Evolutionary conservation across 2,329 filamentous ascomycete genomes (phyloP).

Genomic region (Curvularia verruculosa): DNA sequence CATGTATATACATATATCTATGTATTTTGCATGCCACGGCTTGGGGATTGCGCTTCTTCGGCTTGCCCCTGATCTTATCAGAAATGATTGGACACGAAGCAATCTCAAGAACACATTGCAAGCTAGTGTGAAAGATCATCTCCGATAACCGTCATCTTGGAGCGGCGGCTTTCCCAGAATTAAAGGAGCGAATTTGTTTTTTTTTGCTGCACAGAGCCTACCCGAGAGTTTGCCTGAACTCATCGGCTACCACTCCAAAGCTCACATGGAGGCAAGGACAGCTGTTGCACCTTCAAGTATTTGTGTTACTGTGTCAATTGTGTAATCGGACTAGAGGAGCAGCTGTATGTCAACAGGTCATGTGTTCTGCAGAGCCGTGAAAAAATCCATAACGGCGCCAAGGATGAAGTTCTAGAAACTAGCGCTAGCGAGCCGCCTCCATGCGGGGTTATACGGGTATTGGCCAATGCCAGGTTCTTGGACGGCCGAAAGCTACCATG

Average conservation of each 20-base stretch:
- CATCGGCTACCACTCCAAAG: not conserved
- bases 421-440: conserved; percentile 3
- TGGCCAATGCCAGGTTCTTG: not conserved
- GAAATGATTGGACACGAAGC: not conserved
- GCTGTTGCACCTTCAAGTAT: too few relatives aligned
- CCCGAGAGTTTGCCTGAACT: not conserved
- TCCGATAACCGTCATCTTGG: not conserved
- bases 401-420: conserved; percentile 2
- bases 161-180: not conserved
- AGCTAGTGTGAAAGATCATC: not conserved
- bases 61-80: not conserved
- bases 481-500: not conserved
- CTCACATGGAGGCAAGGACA: not conserved
- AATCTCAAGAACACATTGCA: not conserved
- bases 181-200: not conserved
- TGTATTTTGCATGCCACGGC: not conserved
- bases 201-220: not conserved
- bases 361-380: not conserved
- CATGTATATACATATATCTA: not conserved
- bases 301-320: not conserved
- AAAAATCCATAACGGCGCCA: not conserved
- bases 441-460: conserved; percentile 4
- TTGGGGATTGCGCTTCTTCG: not conserved
- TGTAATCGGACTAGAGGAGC: not conserved
- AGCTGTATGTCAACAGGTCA: not conserved